Conservation (phyloP, 2,329 filamentous ascomycete genomes). For the Zymoseptoria pseudotritici region DNA sequence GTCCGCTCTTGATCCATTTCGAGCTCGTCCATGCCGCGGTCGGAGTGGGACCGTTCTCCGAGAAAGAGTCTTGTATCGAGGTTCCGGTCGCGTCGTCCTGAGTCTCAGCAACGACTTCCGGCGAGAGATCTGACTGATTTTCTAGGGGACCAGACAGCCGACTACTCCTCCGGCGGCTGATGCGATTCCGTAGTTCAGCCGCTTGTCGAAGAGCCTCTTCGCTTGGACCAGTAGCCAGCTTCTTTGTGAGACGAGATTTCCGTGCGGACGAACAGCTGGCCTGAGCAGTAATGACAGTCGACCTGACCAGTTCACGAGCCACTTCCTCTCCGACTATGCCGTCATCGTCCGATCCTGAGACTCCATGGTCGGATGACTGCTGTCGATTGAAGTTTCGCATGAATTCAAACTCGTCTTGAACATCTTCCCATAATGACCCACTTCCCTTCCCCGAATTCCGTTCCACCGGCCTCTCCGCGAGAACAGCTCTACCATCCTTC, state of each 20-base stretch:
- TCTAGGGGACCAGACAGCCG: not conserved
- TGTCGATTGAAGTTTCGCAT: conserved; percentile 1
- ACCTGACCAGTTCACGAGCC: not conserved
- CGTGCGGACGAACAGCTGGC: conserved; percentile 13
- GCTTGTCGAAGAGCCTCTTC: conserved; percentile 14
- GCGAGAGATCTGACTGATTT: not conserved
- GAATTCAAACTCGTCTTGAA: conserved; percentile 12
- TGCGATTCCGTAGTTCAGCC: conserved; percentile 11
- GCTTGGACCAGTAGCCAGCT: conserved; percentile 12
- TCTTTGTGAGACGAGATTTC: conserved; percentile 5
- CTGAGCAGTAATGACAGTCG: conserved; percentile 2
- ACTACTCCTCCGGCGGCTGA: not conserved
- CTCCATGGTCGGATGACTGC: not conserved
- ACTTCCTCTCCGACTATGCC: not conserved
- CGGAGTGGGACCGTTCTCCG: conserved; percentile 15
- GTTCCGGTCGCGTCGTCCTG: conserved; percentile 2
- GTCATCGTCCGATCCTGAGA: not conserved
- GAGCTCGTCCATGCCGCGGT: conserved; percentile 21
- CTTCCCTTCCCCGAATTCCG: not conserved
- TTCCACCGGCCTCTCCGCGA: not conserved
- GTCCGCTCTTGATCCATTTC: conserved; percentile 15
- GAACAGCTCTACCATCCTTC: conserved; percentile 51
- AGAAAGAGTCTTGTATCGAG: conserved; percentile 3
- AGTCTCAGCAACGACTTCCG: conserved; percentile 8
- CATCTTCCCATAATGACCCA: conserved; percentile 2